Base-by-base conservation (phyloP, 768 basidiomycete genomes). In the Phlebiopsis flavidoalba region DNA sequence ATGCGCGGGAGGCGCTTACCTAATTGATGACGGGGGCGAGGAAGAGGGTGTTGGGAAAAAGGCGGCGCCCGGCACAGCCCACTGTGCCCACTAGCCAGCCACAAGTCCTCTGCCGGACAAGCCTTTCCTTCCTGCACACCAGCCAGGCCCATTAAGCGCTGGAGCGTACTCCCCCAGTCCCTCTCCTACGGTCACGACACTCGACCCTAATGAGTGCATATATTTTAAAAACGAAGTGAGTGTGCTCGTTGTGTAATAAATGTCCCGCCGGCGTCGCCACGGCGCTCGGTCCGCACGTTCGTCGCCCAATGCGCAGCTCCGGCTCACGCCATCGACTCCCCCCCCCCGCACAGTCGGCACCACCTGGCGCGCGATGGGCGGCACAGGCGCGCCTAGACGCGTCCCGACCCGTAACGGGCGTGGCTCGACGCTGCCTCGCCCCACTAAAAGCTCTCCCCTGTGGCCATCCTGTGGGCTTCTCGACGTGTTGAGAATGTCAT, bases 401-500 rank as follows among this genome's bases (percentile, higher is more conserved):
- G 61, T 58, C 56, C 12, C n/a, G n/a, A n/a, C 12, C 21, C 15
- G 22, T n/a, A n/a, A 2, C 31, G 46, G n/a, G 17, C 61, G 61
- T 58, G 61, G n/a, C n/a, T 62, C 60, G 46, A 56, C 60, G 60
- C 60, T n/a, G n/a, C n/a, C 54, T 62, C 53, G 43, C 50, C 57
- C 24, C n/a, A n/a, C n/a, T n/a, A n/a, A n/a, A 31, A 3, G 14
- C 40, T 14, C 19, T 45, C 50, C 11, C 17, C 10, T 11, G 22
- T n/a, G n/a, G n/a, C n/a, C 50, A 5, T 52, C 35, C 19, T 31
- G 31, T 21, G 36, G 15, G 26, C n/a, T 58, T 63, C 67, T 69
- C 63, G 72, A 74, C 77, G 77, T 81, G 75, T 75, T 65, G 68
- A n/a, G n/a, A 73, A 74, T 69, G 62, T 65, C 63, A 61, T 67